phyloP scores from a whole-genome alignment of 129 eudicot species.

The Pulicaria dysenterica region DNA sequence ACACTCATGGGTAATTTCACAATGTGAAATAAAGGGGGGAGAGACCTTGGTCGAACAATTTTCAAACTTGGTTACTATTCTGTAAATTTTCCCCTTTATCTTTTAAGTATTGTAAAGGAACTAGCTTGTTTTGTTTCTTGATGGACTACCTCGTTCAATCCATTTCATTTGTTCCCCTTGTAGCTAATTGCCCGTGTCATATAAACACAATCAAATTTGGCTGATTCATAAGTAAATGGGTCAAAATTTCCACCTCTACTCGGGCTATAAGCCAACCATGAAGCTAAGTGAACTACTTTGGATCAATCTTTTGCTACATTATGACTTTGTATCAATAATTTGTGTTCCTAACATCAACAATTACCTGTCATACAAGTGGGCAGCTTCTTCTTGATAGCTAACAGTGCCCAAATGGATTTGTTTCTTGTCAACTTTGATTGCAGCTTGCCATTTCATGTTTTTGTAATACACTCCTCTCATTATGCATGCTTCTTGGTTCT shows the following conservation, averaged over 20 bases:
- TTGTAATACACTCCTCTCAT: slow-evolving; percentile 96
- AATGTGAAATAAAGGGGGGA: no score
- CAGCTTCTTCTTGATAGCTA: slow-evolving; percentile 92
- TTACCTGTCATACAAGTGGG: slow-evolving; percentile 97
- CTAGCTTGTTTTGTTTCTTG: no score
- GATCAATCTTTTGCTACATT: background rate
- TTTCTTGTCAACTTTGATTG: slow-evolving; percentile 95
- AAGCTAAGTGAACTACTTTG: background rate
- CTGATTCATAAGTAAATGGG: background rate
- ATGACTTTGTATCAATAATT: slow-evolving; percentile 6
- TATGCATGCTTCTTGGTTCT: slow-evolving; percentile 67
- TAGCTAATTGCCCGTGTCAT: no score
- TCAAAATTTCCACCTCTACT: background rate
- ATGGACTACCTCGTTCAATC: no score
- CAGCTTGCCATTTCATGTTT: slow-evolving; percentile 99
- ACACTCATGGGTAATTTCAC: no score
- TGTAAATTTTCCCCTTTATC: no score
- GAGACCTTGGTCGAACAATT: no score
- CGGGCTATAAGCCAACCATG: no score
- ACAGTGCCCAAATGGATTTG: slow-evolving; percentile 98
- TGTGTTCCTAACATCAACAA: background rate
- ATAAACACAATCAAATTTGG: background rate
- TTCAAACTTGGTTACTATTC: no score
- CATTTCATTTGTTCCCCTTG: no score
- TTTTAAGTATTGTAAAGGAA: no score